Percentiles rank a stretch among this genome's conserved stretches.
These are phyloP conservation scores for Pisolithus marmoratus DNA, from an alignment of 768 basidiomycete genomes.

Conservation along the genomic window DNA sequence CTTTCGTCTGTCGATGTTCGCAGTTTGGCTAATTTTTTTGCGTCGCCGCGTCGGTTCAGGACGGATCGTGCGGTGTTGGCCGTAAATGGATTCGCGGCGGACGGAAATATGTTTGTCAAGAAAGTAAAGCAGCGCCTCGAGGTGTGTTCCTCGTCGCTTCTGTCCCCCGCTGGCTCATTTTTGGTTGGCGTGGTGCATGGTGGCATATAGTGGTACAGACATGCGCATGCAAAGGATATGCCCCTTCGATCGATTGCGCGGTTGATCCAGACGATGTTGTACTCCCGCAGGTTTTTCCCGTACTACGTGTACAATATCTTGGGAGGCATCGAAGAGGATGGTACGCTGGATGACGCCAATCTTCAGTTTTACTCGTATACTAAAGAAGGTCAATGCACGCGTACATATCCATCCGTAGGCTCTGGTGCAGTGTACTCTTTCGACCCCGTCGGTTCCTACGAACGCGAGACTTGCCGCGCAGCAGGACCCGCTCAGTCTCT, in stretches of 20 bases:
- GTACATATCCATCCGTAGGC: conserved; percentile 39
- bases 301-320: conserved; percentile 97
- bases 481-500: conserved; percentile 91
- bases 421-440: conserved; percentile 99
- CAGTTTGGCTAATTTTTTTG: too few relatives aligned
- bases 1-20: not conserved
- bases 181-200: not conserved
- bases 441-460: conserved; percentile 97
- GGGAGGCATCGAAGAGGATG: conserved; percentile 94
- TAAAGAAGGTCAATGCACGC: not conserved
- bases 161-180: conserved; percentile 1
- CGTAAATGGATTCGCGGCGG: conserved; percentile 97
- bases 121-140: conserved; percentile 91
- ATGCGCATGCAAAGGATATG: conserved; percentile 96
- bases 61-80: conserved; percentile 91
- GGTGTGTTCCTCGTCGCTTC: conserved; percentile 40
- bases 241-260: conserved; percentile 93
- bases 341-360: conserved; percentile 38
- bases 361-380: too few relatives aligned
- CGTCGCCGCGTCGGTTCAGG: conserved; percentile 34
- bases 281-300: conserved; percentile 94
- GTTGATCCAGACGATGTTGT: conserved; percentile 97
- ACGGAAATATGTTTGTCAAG: conserved; percentile 97
- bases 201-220: conserved; percentile 92
- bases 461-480: conserved; percentile 93